phyloP scores from a whole-genome alignment of 192 early-diverging fungal species.

The Mortierella hygrophila region DNA sequence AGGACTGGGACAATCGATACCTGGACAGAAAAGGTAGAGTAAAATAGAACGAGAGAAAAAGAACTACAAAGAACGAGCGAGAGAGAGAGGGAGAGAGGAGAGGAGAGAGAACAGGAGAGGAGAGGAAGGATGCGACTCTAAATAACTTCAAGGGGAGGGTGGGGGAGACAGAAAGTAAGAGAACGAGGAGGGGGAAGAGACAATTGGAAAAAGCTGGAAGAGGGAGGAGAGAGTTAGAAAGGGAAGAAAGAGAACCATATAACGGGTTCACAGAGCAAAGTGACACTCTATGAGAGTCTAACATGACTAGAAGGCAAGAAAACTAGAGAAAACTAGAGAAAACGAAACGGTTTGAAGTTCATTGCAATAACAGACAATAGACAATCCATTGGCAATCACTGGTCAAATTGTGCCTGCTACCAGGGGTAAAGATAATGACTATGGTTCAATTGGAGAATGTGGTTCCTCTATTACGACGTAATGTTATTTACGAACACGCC shows the following conservation, averaged over 20 bases:
- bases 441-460: background rate
- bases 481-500: background rate
- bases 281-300: too few relatives aligned
- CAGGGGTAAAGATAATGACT: too few relatives aligned
- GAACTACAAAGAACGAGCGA: too few relatives aligned
- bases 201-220: background rate
- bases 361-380: too few relatives aligned
- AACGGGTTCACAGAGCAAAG: too few relatives aligned
- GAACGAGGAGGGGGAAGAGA: background rate
- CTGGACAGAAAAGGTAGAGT: too few relatives aligned
- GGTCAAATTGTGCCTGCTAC: too few relatives aligned
- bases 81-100: background rate
- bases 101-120: background rate
- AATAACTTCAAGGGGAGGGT: background rate
- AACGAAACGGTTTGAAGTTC: too few relatives aligned
- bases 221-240: conserved; percentile 3
- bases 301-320: too few relatives aligned
- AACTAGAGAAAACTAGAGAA: too few relatives aligned
- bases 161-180: background rate
- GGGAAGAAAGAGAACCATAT: background rate
- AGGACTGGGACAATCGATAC: background rate
- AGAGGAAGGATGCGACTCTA: background rate
- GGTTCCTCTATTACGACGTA: background rate
- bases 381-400: too few relatives aligned
- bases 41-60: too few relatives aligned